Evolutionary conservation across 164 flowering plant species (phyloP).

Genomic region (Chloranthus sessilifolius): DNA sequence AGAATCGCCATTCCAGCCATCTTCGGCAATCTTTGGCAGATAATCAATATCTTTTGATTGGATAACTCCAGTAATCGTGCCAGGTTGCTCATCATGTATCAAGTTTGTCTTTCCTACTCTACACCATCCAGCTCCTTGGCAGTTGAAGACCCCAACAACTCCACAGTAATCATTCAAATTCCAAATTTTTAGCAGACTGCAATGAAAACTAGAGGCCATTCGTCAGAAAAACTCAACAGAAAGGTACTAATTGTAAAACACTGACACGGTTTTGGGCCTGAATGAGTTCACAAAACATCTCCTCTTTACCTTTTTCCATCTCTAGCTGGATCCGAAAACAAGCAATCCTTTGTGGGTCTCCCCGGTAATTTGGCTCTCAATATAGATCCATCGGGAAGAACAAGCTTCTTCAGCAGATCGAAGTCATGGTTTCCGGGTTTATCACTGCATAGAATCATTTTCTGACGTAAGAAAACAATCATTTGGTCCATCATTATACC

Average conservation of each 20-base stretch:
- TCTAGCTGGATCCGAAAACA: constrained; percentile 57
- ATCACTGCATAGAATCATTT: too few species aligned
- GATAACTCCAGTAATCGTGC: too few species aligned
- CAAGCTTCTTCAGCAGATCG: constrained; percentile 48
- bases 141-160: constrained; percentile 77
- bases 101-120: constrained; percentile 43
- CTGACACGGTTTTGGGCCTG: too few species aligned
- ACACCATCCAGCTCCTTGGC: constrained; percentile 95
- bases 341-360: constrained; percentile 55
- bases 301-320: constrained; percentile 47
- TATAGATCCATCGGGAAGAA: constrained; percentile 56
- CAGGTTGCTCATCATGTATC: constrained; percentile 42
- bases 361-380: constrained; percentile 62
- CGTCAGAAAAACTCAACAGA: too few species aligned
- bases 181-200: constrained; percentile 85
- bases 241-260: too few species aligned
- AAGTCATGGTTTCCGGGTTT: constrained; percentile 66
- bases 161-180: constrained; percentile 89
- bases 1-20: constrained; percentile 45
- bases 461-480: too few species aligned
- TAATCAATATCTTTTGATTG: constrained; percentile 48
- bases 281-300: too few species aligned
- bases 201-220: too few species aligned
- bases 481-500: neutral
- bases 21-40: constrained; percentile 32